Evolutionary conservation across 2,329 filamentous ascomycete genomes (phyloP), one percentile per base, ranked within the genome.

Genomic region (Ascochyta koolunga): DNA sequence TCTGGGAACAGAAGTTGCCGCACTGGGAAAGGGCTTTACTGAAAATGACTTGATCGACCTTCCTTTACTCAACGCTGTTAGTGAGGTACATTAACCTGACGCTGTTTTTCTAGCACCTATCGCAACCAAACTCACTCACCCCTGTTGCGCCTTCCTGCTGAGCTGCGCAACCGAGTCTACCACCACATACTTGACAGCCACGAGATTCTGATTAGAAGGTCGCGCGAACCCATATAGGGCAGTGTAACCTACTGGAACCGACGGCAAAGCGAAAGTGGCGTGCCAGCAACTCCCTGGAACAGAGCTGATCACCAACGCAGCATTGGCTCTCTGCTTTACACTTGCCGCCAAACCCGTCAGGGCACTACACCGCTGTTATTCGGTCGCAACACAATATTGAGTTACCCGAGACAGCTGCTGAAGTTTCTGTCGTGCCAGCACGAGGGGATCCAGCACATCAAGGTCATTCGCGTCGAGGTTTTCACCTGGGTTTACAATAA

Each of bases 61-160:
- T 2, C 70, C 73, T 4, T 27, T 76, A 4, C 66, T 78, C 2
- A 70, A 76, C 29, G 69, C 70, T 0, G 71, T 75, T 13, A 73
- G 78, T 29, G 61, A 75, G n/a, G 77, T n/a, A n/a, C n/a, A n/a
- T n/a, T n/a, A n/a, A n/a, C n/a, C 27, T 31, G 27, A 31, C 27
- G 11, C 11, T 11, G 5, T 1, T 35, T 11, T 35, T 15, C 7
- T 16, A 35, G 32, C 32, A 35, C 32, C 9, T 18, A 3, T 8
- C 13, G 15, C 16, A 18, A 18, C 4, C 15, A 8, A 16, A 18
- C 32, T 9, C n/a, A 18, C 7, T 35, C 32, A 25, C 48, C 32
- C 4, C 31, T 52, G 5, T 35, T 52, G 15, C 42, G 58, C 22
- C 57, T 66, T 10, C 62, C 64, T 5, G 51, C 59, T 9, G 64